Evolutionary conservation across 805 yeast genomes (phyloP).

Genomic region (Phaffomyces opuntiae): DNA sequence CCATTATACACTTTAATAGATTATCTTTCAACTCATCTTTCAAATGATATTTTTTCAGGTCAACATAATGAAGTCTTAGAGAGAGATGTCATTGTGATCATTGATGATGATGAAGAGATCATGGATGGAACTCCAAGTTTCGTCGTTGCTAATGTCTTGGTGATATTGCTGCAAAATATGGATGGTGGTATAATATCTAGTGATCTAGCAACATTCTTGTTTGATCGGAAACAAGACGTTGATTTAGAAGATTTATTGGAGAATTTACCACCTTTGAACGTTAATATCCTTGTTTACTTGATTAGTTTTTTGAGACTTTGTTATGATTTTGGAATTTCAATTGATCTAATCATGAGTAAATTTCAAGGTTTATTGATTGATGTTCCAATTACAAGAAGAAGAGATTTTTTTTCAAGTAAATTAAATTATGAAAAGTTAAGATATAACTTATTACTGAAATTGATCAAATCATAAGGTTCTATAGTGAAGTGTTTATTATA

Average conservation of each 20-base stretch:
- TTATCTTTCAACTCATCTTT: constrained; percentile 22
- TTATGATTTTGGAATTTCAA: constrained; percentile 17
- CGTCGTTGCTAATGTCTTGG: constrained; percentile 23
- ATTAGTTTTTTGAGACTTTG: constrained; percentile 31
- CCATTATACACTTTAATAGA: constrained; percentile 25
- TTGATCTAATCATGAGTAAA: constrained; percentile 14
- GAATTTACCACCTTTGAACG: constrained; percentile 32
- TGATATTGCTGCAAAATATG: constrained; percentile 26
- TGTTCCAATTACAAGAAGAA: constrained; percentile 24
- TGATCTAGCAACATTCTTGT: constrained; percentile 22
- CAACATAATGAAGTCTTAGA: constrained; percentile 16
- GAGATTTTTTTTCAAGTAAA: constrained; percentile 19
- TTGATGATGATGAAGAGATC: constrained; percentile 19
- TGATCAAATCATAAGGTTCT: constrained; percentile 14
- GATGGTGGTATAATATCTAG: constrained; percentile 36
- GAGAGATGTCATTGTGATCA: constrained; percentile 14
- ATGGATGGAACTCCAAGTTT: constrained; percentile 17
- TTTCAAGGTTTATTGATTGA: constrained; percentile 28
- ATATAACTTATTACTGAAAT: constrained; percentile 23
- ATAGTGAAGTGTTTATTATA: neutral
- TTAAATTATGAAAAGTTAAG: constrained; percentile 25
- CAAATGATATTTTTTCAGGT: constrained; percentile 22
- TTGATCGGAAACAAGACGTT: constrained; percentile 19
- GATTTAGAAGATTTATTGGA: constrained; percentile 31
- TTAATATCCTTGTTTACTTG: constrained; percentile 34